Percentiles rank a stretch among this genome's conserved stretches.
phyloP scores from a whole-genome alignment of 148 eudicot species.

The Fagopyrum tataricum region DNA sequence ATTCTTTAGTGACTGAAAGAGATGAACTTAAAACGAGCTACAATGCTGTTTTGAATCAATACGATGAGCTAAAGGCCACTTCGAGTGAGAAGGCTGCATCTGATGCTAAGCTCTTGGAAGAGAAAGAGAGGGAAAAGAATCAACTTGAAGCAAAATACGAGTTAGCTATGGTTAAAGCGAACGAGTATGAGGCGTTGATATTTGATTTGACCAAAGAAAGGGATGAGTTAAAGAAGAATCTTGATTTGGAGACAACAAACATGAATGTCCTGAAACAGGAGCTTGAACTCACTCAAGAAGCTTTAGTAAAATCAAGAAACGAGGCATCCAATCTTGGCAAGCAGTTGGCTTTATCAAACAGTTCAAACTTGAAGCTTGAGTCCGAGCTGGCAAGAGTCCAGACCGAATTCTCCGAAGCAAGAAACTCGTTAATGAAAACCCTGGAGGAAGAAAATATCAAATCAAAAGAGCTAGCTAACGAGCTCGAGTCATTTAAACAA shows the following conservation, averaged over 20 bases:
- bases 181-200: slow-evolving; percentile 32
- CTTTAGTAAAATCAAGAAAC: slow-evolving; percentile 39
- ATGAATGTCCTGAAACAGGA: slow-evolving; percentile 41
- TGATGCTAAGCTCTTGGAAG: slow-evolving; percentile 48
- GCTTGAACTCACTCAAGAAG: slow-evolving; percentile 36
- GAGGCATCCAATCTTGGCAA: slow-evolving; percentile 44
- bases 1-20: slow-evolving; percentile 36
- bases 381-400: slow-evolving; percentile 32
- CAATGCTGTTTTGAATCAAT: slow-evolving; percentile 34
- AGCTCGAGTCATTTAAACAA: slow-evolving; percentile 43
- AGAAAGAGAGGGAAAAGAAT: slow-evolving; percentile 35
- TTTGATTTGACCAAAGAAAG: slow-evolving; percentile 50
- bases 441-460: slow-evolving; percentile 40
- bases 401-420: slow-evolving; percentile 40
- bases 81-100: slow-evolving; percentile 41
- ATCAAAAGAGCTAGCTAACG: slow-evolving; percentile 31
- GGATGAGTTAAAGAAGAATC: slow-evolving; percentile 36
- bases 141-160: slow-evolving; percentile 43
- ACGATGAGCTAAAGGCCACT: slow-evolving; percentile 32
- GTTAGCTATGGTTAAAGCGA: slow-evolving; percentile 25
- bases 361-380: slow-evolving; percentile 45
- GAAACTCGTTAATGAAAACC: slow-evolving; percentile 27
- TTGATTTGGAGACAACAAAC: slow-evolving; percentile 35
- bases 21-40: slow-evolving; percentile 36
- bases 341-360: slow-evolving; percentile 33